These are phyloP conservation scores for Berkeleyomyces rouxiae DNA, from an alignment of 2,329 filamentous ascomycete genomes.

Conservation along the genomic window DNA sequence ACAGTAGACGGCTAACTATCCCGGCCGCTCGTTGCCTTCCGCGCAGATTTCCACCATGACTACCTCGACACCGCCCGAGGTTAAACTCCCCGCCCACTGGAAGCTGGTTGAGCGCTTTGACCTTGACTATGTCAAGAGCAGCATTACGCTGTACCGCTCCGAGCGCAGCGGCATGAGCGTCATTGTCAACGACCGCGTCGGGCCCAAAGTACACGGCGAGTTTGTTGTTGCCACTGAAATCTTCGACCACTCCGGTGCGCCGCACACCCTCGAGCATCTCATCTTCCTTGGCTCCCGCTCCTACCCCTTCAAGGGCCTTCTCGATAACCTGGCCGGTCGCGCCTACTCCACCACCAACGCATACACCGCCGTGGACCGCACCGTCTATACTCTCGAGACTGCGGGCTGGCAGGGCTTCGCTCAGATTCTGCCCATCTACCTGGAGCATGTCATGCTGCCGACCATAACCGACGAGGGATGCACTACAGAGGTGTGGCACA, in stretches of 20 bases:
- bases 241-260: conserved; percentile 88
- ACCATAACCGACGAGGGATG: conserved; percentile 86
- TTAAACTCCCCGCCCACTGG: conserved; percentile 12
- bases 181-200: conserved; percentile 77
- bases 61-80: conserved; percentile 1
- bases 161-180: conserved; percentile 88
- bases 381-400: conserved; percentile 85
- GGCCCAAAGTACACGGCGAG: conserved; percentile 89
- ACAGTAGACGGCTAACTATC: neutral
- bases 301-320: conserved; percentile 85
- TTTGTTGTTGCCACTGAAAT: conserved; percentile 96
- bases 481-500: conserved; percentile 89
- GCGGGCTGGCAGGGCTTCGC: conserved; percentile 96
- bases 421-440: conserved; percentile 82
- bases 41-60: conserved; percentile 5
- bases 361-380: conserved; percentile 93
- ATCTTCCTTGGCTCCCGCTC: conserved; percentile 84
- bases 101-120: conserved; percentile 59
- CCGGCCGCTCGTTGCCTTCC: neutral
- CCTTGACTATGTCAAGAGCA: conserved; percentile 75
- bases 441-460: conserved; percentile 84
- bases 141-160: conserved; percentile 91
- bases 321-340: conserved; percentile 84
- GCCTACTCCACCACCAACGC: conserved; percentile 92
- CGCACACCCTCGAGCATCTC: conserved; percentile 69